Percentiles rank a stretch among this genome's conserved stretches.
Conservation (phyloP, 371 early-diverging fungal genomes). For the Mortierella sp. region DNA sequence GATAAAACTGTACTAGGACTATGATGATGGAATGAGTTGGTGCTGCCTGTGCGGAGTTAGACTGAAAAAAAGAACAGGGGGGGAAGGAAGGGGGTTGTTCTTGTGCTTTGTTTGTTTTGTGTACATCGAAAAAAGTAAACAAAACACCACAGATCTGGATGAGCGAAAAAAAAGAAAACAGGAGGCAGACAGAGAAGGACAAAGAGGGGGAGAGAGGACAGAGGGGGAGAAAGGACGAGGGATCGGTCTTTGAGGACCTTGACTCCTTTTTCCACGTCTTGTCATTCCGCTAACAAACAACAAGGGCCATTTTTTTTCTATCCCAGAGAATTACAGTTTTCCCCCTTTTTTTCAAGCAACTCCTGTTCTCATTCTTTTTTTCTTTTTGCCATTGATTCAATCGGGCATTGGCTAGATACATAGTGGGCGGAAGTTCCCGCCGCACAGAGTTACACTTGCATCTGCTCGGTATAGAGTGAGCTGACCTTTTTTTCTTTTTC, state of each 20-base stretch:
- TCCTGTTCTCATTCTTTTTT: no score
- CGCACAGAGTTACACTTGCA: no score
- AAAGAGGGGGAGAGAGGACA: no score
- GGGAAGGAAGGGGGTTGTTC: background rate
- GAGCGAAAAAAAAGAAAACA: no score
- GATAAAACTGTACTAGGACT: background rate
- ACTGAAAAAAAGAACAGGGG: background rate
- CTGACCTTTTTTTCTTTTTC: background rate
- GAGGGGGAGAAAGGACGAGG: background rate
- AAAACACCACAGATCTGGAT: no score
- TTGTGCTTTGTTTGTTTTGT: no score
- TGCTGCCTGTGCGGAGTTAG: background rate
- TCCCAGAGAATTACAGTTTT: background rate
- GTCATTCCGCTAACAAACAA: background rate
- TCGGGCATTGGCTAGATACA: no score
- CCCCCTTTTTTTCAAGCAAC: no score
- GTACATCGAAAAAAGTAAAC: no score
- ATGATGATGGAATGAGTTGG: background rate
- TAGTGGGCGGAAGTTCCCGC: background rate
- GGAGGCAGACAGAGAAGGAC: no score
- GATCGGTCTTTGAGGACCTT: background rate
- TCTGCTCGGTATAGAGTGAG: background rate
- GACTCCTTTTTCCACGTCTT: background rate
- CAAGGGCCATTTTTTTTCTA: background rate
- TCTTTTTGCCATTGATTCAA: no score